phyloP scores from a whole-genome alignment of 768 basidiomycete species.

The Leccinellum luteum region DNA sequence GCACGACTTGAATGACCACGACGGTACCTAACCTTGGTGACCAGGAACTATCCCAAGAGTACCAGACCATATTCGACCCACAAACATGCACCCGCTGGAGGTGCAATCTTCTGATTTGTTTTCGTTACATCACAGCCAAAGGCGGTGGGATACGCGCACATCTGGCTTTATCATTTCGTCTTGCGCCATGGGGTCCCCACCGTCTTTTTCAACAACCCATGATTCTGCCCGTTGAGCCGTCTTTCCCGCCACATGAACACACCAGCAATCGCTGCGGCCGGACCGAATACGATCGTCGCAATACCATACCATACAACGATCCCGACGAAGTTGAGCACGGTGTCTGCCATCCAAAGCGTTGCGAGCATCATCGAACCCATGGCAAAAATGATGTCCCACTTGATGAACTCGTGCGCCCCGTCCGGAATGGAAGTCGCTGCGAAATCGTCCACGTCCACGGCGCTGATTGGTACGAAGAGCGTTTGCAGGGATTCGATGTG shows the following conservation, averaged over 20 bases:
- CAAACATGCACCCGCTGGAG: conserved; percentile 50
- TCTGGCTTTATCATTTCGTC: not conserved
- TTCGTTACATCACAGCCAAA: not conserved
- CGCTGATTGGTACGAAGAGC: conserved; percentile 13
- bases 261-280: conserved; percentile 49
- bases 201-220: not conserved
- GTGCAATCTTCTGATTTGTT: too few relatives aligned
- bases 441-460: not conserved
- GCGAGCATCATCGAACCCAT: conserved; percentile 40
- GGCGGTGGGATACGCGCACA: not conserved
- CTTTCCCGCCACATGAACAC: conserved; percentile 51
- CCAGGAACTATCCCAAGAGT: conserved; percentile 11
- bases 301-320: conserved; percentile 44
- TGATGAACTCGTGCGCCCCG: conserved; percentile 38
- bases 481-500: conserved; percentile 3
- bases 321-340: conserved; percentile 27
- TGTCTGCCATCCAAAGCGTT: conserved; percentile 49
- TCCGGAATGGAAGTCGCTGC: conserved; percentile 3
- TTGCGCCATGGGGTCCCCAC: conserved; percentile 1
- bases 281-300: conserved; percentile 44
- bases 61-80: conserved; percentile 53
- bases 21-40: not conserved
- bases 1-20: not conserved
- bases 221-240: conserved; percentile 18
- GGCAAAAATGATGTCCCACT: conserved; percentile 49